These are phyloP conservation scores for Deinandra increscens DNA, from an alignment of 129 eudicot genomes.

Conservation along the genomic window DNA sequence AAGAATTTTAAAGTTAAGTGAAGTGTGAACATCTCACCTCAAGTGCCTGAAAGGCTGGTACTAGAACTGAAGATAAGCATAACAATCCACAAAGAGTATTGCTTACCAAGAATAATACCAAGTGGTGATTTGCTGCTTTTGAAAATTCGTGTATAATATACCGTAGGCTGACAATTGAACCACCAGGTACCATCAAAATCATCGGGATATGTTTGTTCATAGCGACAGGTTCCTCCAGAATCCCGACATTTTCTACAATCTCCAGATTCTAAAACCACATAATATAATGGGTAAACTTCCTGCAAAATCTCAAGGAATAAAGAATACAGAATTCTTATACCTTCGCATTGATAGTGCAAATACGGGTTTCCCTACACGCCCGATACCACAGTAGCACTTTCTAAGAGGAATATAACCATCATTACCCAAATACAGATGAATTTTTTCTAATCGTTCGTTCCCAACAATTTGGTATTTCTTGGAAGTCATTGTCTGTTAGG, in stretches of 20 bases:
- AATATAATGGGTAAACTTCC: background rate
- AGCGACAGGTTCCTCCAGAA: background rate
- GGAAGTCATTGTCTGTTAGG: background rate
- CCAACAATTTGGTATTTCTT: background rate
- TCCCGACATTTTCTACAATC: background rate
- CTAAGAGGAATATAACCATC: background rate
- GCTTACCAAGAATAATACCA: slow-evolving; percentile 1
- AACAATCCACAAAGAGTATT: background rate
- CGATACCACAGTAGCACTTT: background rate
- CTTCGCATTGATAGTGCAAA: slow-evolving; percentile 1
- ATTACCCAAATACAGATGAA: background rate
- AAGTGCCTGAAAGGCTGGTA: background rate
- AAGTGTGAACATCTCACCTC: background rate
- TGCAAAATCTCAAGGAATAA: background rate
- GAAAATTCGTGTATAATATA: background rate
- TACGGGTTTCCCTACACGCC: slow-evolving; percentile 1
- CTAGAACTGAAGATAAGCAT: background rate
- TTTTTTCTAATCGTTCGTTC: background rate
- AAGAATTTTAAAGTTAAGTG: background rate
- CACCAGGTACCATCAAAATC: background rate
- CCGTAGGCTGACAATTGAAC: background rate
- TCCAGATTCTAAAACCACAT: background rate
- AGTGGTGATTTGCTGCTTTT: background rate
- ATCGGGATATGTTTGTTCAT: background rate
- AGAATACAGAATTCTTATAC: background rate